Conservation (phyloP, 2,329 filamentous ascomycete species). For the Aureobasidium sp. region DNA sequence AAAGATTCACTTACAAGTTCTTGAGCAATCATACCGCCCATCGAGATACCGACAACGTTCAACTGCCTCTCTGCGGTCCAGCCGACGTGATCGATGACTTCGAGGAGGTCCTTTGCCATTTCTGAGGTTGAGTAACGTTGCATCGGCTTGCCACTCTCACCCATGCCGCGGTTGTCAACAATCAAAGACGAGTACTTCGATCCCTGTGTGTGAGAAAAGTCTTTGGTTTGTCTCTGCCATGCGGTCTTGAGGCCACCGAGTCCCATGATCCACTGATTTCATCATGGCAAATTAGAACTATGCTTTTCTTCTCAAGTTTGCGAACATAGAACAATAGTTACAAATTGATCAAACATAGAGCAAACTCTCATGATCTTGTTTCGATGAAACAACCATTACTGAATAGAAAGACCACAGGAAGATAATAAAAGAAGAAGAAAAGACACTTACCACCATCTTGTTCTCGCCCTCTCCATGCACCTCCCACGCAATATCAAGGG, state of each 20-base stretch:
- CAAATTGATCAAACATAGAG: not conserved
- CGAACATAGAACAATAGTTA: not conserved
- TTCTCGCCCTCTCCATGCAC: conserved; percentile 66
- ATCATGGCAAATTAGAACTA: not conserved
- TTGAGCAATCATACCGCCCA: conserved; percentile 90
- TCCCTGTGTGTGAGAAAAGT: conserved; percentile 66
- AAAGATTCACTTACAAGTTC: conserved; percentile 49
- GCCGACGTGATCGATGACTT: conserved; percentile 59
- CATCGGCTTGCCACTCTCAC: conserved; percentile 67
- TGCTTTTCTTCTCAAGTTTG: not conserved
- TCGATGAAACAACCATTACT: not conserved
- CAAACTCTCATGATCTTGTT: not conserved
- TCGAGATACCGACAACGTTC: conserved; percentile 69
- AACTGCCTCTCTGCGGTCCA: conserved; percentile 54
- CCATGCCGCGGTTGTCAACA: conserved; percentile 79
- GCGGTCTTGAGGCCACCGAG: conserved; percentile 58
- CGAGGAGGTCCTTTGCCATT: conserved; percentile 72
- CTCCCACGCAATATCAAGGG: conserved; percentile 69
- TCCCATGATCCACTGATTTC: conserved; percentile 67
- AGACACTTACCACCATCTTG: conserved; percentile 59
- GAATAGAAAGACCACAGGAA: not conserved
- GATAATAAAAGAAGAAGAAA: not conserved
- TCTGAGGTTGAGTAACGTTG: conserved; percentile 71
- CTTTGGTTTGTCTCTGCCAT: conserved; percentile 76
- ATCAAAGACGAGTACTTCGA: conserved; percentile 64